phyloP scores from a whole-genome alignment of 495 filamentous ascomycete genomes.

The Opeltia flavorubescens region DNA sequence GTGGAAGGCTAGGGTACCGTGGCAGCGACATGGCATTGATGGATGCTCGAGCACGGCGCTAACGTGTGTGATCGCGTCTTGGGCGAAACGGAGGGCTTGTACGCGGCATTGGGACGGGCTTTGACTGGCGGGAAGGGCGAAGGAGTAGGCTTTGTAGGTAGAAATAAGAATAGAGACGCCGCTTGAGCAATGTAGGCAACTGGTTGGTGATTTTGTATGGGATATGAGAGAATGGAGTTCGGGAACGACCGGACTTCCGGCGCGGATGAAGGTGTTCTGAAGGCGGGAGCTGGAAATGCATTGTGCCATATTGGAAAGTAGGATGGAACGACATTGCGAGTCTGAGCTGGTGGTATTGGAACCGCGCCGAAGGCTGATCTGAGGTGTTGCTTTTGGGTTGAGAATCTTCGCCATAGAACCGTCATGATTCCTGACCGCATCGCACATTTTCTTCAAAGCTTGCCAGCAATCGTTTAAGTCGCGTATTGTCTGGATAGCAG shows the following conservation, averaged over 20 bases:
- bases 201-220: slow-evolving; percentile 1
- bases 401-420: neutral
- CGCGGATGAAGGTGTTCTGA: slow-evolving; percentile 6
- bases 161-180: slow-evolving; percentile 13
- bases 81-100: slow-evolving; percentile 14
- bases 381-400: neutral
- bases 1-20: slow-evolving; percentile 16
- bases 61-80: slow-evolving; percentile 10
- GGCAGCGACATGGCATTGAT: slow-evolving; percentile 17
- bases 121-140: neutral
- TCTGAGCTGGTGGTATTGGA: slow-evolving; percentile 3
- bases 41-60: slow-evolving; percentile 7
- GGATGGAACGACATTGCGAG: slow-evolving; percentile 4
- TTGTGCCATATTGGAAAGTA: slow-evolving; percentile 12
- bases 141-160: slow-evolving; percentile 10
- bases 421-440: neutral
- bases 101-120: slow-evolving; percentile 10
- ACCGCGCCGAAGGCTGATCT: slow-evolving; percentile 4
- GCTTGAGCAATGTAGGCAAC: slow-evolving; percentile 11
- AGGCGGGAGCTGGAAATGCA: slow-evolving; percentile 2
- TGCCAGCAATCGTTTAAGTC: neutral
- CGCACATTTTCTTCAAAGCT: neutral
- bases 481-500: neutral
- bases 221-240: slow-evolving; percentile 13
- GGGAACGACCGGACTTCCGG: slow-evolving; percentile 11